phyloP scores from a whole-genome alignment of 495 filamentous ascomycete genomes.

The Sordaria brevicollis region DNA sequence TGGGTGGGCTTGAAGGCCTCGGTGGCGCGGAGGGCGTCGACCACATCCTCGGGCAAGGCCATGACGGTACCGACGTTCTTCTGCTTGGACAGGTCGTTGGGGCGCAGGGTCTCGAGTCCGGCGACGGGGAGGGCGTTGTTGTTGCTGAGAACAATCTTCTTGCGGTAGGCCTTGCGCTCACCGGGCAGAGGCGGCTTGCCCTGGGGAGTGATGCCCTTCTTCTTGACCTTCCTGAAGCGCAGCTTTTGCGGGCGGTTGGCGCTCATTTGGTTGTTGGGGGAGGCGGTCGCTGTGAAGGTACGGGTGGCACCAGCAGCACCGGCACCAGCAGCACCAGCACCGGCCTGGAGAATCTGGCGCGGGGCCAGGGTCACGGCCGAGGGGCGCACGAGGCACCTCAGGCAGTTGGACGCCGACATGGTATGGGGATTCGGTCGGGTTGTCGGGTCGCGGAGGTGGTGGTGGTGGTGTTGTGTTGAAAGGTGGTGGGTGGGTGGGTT shows the following conservation, averaged over 20 bases:
- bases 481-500: too few species aligned
- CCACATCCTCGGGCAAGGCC: constrained; percentile 53
- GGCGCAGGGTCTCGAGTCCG: constrained; percentile 50
- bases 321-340: too few species aligned
- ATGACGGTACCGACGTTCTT: constrained; percentile 53
- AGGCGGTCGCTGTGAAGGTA: background rate
- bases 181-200: constrained; percentile 52
- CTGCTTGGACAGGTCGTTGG: constrained; percentile 42
- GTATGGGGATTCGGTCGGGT: constrained; percentile 13
- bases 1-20: constrained; percentile 90
- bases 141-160: constrained; percentile 84
- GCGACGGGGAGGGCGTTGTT: constrained; percentile 74
- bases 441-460: background rate
- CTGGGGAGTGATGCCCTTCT: constrained; percentile 33
- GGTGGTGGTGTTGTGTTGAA: background rate
- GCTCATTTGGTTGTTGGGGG: constrained; percentile 5
- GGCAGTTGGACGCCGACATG: constrained; percentile 61
- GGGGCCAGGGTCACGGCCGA: constrained; percentile 25
- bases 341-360: background rate
- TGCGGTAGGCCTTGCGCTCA: constrained; percentile 78
- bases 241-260: constrained; percentile 25
- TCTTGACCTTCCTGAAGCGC: constrained; percentile 41
- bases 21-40: constrained; percentile 69
- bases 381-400: constrained; percentile 55
- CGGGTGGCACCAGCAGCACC: background rate